phyloP scores from a whole-genome alignment of 2,329 filamentous ascomycete genomes.

The Sclerotinia glacialis region DNA sequence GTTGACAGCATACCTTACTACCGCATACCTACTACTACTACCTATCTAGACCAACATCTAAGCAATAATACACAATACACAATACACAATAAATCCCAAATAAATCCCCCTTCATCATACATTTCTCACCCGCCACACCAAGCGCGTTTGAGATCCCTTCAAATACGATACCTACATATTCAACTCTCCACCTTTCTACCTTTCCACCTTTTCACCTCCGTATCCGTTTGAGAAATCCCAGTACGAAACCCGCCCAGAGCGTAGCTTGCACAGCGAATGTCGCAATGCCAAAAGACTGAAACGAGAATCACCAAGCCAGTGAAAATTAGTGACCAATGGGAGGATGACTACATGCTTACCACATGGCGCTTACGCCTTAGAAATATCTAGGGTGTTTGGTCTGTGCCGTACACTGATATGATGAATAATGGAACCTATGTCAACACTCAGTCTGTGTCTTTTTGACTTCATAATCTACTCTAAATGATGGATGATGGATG shows the following conservation, averaged over 20 bases:
- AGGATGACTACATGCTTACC: background rate
- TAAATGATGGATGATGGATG: too few relatives aligned
- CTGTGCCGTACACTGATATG: background rate
- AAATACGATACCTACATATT: background rate
- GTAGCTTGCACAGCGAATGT: background rate
- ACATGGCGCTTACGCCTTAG: background rate
- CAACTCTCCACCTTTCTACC: too few relatives aligned
- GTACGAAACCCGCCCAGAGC: conserved; percentile 19
- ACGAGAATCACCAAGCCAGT: background rate
- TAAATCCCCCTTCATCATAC: background rate
- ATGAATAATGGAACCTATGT: too few relatives aligned
- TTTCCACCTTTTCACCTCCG: background rate
- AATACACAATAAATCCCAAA: too few relatives aligned
- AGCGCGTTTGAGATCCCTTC: background rate
- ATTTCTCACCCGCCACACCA: background rate
- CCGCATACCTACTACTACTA: background rate
- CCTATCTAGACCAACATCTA: background rate
- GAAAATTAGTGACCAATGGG: background rate
- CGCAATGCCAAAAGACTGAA: background rate
- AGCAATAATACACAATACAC: background rate
- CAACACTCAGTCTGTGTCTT: background rate
- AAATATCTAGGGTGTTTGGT: background rate
- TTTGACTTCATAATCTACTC: too few relatives aligned
- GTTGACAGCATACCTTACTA: background rate
- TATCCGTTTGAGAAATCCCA: conserved; percentile 13